Base-by-base conservation (phyloP, 805 yeast genomes). In the Starmerella bombi region DNA sequence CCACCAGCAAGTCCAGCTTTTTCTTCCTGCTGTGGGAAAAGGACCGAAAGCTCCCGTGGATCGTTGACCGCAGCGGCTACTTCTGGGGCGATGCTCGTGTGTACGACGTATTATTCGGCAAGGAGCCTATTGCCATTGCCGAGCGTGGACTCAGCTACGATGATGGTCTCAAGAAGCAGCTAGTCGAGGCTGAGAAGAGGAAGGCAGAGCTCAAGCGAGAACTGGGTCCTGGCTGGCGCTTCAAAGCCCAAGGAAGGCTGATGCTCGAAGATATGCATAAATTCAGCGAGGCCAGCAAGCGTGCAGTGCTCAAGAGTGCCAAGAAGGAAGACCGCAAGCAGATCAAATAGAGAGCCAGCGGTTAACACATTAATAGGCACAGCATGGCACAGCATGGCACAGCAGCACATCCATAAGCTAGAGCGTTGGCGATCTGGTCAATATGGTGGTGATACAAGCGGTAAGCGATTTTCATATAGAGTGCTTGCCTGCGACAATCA, bases 31-130 rank as follows among this genome's bases (percentile, higher is more conserved):
- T 83, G 49, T 75, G 72, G 57, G 88, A 81, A 52, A 59, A 63
- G 18, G 69, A 70, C 17, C 59, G 55, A 31, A 60, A 64, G 43
- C 64, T 72, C 30, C 83, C 81, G 19, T 82, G 86, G 83, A 62
- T 79, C 15, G 79, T 81, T 16, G 94, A 83, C 56, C 67, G 94
- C 49, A 77, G 75, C 51, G 94, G 93, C 10, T 83, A 84, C 66
- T 83, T 80, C 62, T 83, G 93, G 93, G 86, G 91, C 25, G 93
- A 83, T 58, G 94, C 93, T 14, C 67, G 94, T 44, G 79, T 83
- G 2, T 79, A 77, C 59, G 94, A 83, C 57, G 70, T 74, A 38
- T 52, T 83, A n/a, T 79, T 83, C 51, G 91, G 93, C 18, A 77
- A 80, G 54, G 91, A 81, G 55, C 60, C 80, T 1, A 56, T 81